phyloP scores from a whole-genome alignment of 169 alveolate species.

The Plasmodium relictum region DNA sequence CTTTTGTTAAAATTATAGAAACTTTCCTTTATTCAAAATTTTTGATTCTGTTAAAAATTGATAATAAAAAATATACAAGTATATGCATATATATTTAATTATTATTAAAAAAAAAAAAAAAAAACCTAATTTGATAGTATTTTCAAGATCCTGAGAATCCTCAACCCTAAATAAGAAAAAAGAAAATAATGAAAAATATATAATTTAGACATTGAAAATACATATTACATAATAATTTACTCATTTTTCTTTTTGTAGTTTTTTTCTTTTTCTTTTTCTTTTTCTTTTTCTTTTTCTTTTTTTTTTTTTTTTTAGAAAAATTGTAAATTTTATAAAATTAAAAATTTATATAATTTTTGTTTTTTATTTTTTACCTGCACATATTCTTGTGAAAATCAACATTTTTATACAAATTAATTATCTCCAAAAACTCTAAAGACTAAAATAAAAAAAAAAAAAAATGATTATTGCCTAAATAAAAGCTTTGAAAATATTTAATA shows the following conservation, averaged over 20 bases:
- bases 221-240: no score
- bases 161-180: slow-evolving; percentile 34
- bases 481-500: not conserved
- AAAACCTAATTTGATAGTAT: slow-evolving; percentile 58
- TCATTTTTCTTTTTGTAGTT: no score
- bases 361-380: slow-evolving; percentile 74
- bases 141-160: slow-evolving; percentile 56
- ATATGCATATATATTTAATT: not conserved
- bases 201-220: no score
- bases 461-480: not conserved
- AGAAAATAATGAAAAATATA: no score
- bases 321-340: no score
- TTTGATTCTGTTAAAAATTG: slow-evolving; percentile 57
- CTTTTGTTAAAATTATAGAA: not conserved
- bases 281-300: no score
- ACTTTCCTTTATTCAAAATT: slow-evolving; percentile 30
- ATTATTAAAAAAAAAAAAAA: no score
- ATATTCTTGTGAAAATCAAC: slow-evolving; percentile 73
- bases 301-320: no score
- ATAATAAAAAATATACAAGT: not conserved
- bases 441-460: slow-evolving; percentile 24
- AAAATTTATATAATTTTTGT: no score
- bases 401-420: slow-evolving; percentile 62
- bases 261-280: no score
- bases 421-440: slow-evolving; percentile 74